Evolutionary conservation across 2,329 filamentous ascomycete genomes (phyloP), one percentile per base, ranked within the genome.

Genomic region (Talaromyces atroroseus): DNA sequence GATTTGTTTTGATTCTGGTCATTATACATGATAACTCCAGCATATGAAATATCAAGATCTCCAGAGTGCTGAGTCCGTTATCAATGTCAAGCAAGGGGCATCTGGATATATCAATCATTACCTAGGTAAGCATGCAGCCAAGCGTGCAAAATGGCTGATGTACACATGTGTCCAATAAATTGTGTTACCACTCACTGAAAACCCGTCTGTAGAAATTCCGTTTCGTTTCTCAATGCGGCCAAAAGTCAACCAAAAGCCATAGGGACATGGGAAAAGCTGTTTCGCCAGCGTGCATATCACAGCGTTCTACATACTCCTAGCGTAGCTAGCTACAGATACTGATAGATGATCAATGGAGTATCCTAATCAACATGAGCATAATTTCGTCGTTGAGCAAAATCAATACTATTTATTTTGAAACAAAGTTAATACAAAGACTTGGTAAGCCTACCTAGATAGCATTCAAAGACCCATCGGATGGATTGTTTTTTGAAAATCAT

Each of bases 31-130:
- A 26, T 29, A 12, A n/a, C 11, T 23, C 1, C 18, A 38, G 18
- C 3, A 21, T 32, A 34, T 21, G 53, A 55, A 12, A 48, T 54
- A 42, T 42, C 34, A 55, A 20, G 40, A 56, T 56, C 40, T 24
- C 38, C 54, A 18, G 21, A 24, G 24, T 10, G 14, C 12, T n/a
- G 20, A 46, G n/a, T 48, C 2, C 18, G 20, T 26, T 36, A 24
- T 14, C 10, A 40, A n/a, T 14, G 5, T 11, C 12, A 47, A 53
- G 51, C 51, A 52, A 48, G 48, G 29, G 45, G 16, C 5, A 12
- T 6, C 0, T 26, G 14, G 16, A 32, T 36, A 21, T 23, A 40
- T n/a, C 42, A 16, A 47, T 51, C 47, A 5, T 26, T 26, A 26
- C 24, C 24, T 26, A n/a, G 24, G 23, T 47, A 36, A 40, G 7